phyloP scores from a whole-genome alignment of 1,284 basidiomycete species.

The Mixia osmundae region DNA sequence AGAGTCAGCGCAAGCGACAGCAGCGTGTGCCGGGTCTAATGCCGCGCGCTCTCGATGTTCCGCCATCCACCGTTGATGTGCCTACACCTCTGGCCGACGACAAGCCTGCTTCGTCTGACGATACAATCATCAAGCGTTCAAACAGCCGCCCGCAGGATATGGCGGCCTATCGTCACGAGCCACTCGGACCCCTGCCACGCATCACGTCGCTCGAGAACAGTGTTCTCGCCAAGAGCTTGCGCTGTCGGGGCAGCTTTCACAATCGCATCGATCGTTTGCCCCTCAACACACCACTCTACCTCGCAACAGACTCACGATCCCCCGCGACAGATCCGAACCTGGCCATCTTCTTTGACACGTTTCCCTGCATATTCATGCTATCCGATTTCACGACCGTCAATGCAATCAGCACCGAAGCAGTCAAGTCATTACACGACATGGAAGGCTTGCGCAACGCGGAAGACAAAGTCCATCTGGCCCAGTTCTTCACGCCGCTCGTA shows the following conservation, averaged over 20 bases:
- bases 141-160: constrained; percentile 12
- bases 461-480: constrained; percentile 31
- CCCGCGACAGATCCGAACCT: constrained; percentile 28
- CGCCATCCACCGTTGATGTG: too few relatives aligned
- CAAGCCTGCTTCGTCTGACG: too few relatives aligned
- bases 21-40: constrained; percentile 1
- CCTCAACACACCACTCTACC: constrained; percentile 40
- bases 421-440: constrained; percentile 23
- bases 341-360: constrained; percentile 30
- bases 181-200: constrained; percentile 5
- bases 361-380: constrained; percentile 45
- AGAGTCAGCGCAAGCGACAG: background rate
- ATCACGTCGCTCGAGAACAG: constrained; percentile 7
- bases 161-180: constrained; percentile 12
- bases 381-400: constrained; percentile 28
- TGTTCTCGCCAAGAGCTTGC: constrained; percentile 13
- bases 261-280: constrained; percentile 18
- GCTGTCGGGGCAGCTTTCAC: constrained; percentile 14
- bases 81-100: too few relatives aligned
- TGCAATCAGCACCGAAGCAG: constrained; percentile 4
- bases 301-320: constrained; percentile 37
- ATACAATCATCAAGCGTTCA: too few relatives aligned
- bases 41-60: too few relatives aligned
- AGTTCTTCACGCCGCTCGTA: constrained; percentile 36
- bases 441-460: constrained; percentile 28